Evolutionary conservation across 2,329 filamentous ascomycete species (phyloP).

Genomic region (Apiospora pterosperma): DNA sequence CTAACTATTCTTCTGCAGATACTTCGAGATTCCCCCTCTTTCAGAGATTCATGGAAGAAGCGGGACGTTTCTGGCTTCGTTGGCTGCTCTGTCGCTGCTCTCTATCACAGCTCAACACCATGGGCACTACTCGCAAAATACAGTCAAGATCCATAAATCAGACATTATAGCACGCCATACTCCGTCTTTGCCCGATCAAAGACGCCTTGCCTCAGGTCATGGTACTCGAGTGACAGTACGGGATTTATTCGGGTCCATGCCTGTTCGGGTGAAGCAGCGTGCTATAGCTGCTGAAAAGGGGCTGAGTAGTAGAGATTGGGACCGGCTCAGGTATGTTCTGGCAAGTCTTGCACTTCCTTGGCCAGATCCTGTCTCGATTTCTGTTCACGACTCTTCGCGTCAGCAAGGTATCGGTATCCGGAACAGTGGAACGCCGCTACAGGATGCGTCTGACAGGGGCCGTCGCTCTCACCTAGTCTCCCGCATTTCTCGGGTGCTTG

Average conservation of each 20-base stretch:
- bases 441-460: constrained; percentile 3
- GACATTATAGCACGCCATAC: constrained; percentile 59
- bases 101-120: constrained; percentile 71
- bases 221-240: constrained; percentile 75
- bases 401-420: constrained; percentile 37
- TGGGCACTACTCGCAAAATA: constrained; percentile 57
- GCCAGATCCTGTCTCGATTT: constrained; percentile 52
- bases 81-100: constrained; percentile 73
- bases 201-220: constrained; percentile 52
- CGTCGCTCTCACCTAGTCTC: constrained; percentile 14
- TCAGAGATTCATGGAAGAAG: constrained; percentile 58
- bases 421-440: constrained; percentile 11
- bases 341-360: constrained; percentile 70
- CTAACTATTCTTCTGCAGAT: constrained; percentile 45
- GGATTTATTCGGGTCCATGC: constrained; percentile 86
- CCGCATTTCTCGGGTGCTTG: constrained; percentile 50
- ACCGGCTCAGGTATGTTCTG: constrained; percentile 54
- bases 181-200: constrained; percentile 57
- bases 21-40: constrained; percentile 67
- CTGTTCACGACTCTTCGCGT: constrained; percentile 48
- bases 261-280: constrained; percentile 83
- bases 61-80: constrained; percentile 74
- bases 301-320: constrained; percentile 61
- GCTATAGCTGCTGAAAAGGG: constrained; percentile 49
- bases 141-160: constrained; percentile 68